Evolutionary conservation across 495 filamentous ascomycete species (phyloP).

Genomic region (Physcia stellaris): DNA sequence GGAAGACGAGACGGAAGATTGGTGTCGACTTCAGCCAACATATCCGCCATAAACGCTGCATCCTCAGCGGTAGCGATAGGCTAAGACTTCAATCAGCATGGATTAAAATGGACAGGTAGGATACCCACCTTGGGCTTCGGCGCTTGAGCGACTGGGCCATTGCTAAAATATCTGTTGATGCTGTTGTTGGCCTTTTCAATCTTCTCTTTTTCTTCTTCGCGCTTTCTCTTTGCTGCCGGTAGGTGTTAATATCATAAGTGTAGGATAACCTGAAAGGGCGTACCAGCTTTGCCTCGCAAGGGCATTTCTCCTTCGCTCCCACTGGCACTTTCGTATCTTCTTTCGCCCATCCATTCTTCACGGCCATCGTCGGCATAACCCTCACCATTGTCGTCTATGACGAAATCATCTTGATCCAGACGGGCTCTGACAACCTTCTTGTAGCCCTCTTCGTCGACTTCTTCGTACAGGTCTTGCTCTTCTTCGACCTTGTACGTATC

Average conservation of each 20-base stretch:
- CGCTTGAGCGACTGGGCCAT: constrained; percentile 47
- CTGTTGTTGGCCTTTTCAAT: constrained; percentile 77
- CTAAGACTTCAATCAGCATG: constrained; percentile 15
- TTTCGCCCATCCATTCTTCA: constrained; percentile 82
- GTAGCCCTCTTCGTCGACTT: constrained; percentile 94
- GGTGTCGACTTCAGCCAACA: constrained; percentile 80
- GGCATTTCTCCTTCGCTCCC: constrained; percentile 62
- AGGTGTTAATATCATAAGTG: not conserved
- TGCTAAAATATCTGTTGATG: constrained; percentile 88
- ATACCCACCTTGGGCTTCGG: constrained; percentile 63
- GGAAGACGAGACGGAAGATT: constrained; percentile 54
- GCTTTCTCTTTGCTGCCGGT: constrained; percentile 63
- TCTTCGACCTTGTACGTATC: constrained; percentile 82
- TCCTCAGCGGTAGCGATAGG: constrained; percentile 61
- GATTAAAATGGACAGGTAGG: constrained; percentile 1
- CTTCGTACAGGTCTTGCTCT: constrained; percentile 77
- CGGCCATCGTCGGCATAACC: constrained; percentile 94
- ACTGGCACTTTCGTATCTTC: constrained; percentile 44
- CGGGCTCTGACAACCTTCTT: constrained; percentile 86
- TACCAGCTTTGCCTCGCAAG: constrained; percentile 50
- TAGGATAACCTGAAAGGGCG: constrained; percentile 5
- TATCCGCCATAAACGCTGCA: constrained; percentile 66
- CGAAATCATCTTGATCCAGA: constrained; percentile 90
- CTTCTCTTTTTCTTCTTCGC: constrained; percentile 77
- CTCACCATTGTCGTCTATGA: constrained; percentile 86